A percentile compares a stretch with the other conserved stretches of the same genome.
phyloP scores from a whole-genome alignment of 2,329 filamentous ascomycete species.

The Monosporascus sp. region DNA sequence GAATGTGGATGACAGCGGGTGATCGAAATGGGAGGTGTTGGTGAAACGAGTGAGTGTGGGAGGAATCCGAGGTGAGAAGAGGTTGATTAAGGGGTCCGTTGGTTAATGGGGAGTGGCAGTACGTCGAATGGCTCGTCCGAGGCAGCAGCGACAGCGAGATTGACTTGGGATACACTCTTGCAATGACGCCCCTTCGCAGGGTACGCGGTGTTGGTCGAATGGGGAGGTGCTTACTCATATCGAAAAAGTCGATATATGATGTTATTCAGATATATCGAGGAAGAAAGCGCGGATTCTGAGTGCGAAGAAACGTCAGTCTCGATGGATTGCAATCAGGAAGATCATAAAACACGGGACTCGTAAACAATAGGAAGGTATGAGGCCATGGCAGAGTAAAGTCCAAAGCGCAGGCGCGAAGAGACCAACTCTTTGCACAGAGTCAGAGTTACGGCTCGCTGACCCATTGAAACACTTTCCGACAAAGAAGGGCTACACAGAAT shows the following conservation, averaged over 20 bases:
- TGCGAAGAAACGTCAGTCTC: conserved; percentile 19
- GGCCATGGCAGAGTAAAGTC: background rate
- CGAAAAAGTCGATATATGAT: conserved; percentile 28
- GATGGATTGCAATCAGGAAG: background rate
- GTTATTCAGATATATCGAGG: conserved; percentile 20
- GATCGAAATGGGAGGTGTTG: conserved; percentile 20
- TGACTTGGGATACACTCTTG: conserved; percentile 14
- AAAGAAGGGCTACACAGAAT: background rate
- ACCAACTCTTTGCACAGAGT: background rate
- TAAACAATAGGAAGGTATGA: background rate
- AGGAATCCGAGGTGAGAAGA: conserved; percentile 2
- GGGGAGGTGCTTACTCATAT: conserved; percentile 42
- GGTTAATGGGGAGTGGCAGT: background rate
- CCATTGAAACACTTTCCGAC: background rate
- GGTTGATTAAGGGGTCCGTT: conserved; percentile 4
- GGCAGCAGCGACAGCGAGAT: conserved; percentile 8
- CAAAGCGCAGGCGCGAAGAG: background rate
- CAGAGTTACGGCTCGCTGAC: background rate
- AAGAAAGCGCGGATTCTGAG: conserved; percentile 18
- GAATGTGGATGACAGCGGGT: conserved; percentile 18
- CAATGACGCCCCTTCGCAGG: conserved; percentile 16
- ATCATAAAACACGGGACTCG: background rate
- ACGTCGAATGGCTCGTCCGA: conserved; percentile 8
- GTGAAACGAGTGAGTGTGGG: conserved; percentile 4
- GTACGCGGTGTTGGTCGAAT: conserved; percentile 16